Base-by-base conservation (phyloP, 2,329 filamentous ascomycete species). In the Diplodia corticola region DNA sequence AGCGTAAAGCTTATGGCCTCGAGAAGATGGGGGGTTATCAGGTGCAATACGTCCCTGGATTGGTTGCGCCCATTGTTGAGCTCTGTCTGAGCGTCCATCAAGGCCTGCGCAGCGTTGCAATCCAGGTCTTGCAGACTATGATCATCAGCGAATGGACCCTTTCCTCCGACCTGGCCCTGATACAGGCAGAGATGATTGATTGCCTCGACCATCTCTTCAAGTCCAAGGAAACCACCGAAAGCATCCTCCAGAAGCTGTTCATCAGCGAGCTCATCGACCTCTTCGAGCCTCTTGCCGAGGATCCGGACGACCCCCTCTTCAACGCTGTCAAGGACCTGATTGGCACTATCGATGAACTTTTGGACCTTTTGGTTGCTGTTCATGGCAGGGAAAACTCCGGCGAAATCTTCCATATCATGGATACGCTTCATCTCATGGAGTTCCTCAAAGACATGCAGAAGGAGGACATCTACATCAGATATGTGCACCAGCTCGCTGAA, bases 101-200 rank as follows among this genome's bases (percentile, higher is more conserved):
- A 76, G 93, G 93, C 3, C 82, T 99, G 66, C 87, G 95, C 68
- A 88, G 88, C 69, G 95, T 96, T 77, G 95, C 94, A 0, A 93
- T 97, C 33, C 91, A 97, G 76, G 91, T 99, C 22, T 80, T 99
- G 68, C 93, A 97, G 76, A 96, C 93, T 2, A 99, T 99, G 95
- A 96, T 99, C 73, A 89, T 98, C 70, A 96, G 93, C 79, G 95
- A 99, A 78, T 99, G 95, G 95, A 93, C 93, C 17, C 80, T 99
- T 69, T 97, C 93, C 75, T 91, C 97, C 75, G 94, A 98, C 75
- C 81, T 99, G 55, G 90, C 90, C 2, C 88, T 95, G 55, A 91
- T 99, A 61, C 93, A 98, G 78, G 95, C 93, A 2, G 95, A 97
- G 78, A 93, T 98, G 82, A 97, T 99, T 71, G 94, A 97, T 73